Base-by-base conservation (phyloP, 257 asterid genomes). In the Primulina eburnea region DNA sequence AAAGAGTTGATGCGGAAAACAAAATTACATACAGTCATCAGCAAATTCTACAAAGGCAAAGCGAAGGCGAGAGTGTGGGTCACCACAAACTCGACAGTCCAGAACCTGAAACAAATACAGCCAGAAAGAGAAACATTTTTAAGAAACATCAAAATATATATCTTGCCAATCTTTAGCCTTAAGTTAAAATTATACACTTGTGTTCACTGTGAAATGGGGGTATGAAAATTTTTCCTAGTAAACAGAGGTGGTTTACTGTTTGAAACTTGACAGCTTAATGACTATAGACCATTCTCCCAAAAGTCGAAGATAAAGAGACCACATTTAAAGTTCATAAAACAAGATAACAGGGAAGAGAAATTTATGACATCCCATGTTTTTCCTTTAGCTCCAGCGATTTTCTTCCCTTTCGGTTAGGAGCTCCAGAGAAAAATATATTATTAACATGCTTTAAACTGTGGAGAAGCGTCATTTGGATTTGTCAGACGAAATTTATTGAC, bases 21-120 rank as follows among this genome's bases (percentile, higher is more conserved):
- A 34, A 55, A 50, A 66, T 60, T 71, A 56, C 97, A 74, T 81
- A 93, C 99, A 85, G 70, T 93, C 99, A 71, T 89, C 91, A 75
- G 90, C 76, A 80, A 93, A 93, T 80, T 93, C 99, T 35, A 93
- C 99, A 75, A 93, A 93, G 50, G 99, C 99, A 76, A 93, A 93
- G 77, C 97, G 99, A 68, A 89, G 97, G 71, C 93, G 96, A 72
- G 99, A 93, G 81, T 91, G 96, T 37, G 97, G 96, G 75, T 93
- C 99, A 35, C 99, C 99, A 78, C 99, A 93, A 69, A 93, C 95
- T 64, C 99, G 92, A 50, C 99, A 93, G 79, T 93, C 99, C 79
- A 89, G 87, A 82, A 93, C 97, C 99, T 93, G 86, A 67, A 78
- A 62, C 8, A 73, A 69, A 64, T 28, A 34, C n/a, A 67, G 33